Evolutionary conservation across 2,329 filamentous ascomycete genomes (phyloP), one percentile per base, ranked within the genome.

Genomic region (Aspergillus quadricinctus): DNA sequence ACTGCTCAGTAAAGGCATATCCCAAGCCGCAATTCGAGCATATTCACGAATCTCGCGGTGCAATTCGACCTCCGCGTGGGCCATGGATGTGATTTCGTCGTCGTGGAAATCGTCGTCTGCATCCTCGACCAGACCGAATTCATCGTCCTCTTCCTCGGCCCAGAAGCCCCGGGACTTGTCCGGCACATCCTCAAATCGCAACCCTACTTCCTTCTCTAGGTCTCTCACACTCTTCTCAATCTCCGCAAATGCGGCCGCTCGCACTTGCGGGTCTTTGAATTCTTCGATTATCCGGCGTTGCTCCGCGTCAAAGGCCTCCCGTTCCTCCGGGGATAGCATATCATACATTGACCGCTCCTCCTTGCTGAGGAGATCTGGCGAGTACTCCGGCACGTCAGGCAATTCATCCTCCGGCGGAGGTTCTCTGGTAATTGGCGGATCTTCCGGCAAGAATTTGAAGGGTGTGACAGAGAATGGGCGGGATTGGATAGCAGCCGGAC

Each of bases 1-100:
- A 96, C 92, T 89, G 57, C 87, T 85, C 58, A 99, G 80, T 60
- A 96, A 78, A 9, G 94, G 94, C 88, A 99, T 90, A 75, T 99
- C 94, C 92, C 94, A 99, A 25, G 92, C 91, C 49, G 89, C 86
- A 64, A 96, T 80, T 52, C 94, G 84, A 49, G 89, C 87, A 73
- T 96, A 97, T 68, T 96, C 86, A 78, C 94, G 84, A 71, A 93
- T 82, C 75, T 97, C 92, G 61, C 93, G 83, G 67, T 95, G 87
- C 73, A 94, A 83, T 66, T 97, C 90, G 64, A 99, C 78, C 77
- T 97, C 92, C 53, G 82, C 86, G 75, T 99, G 92, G 0, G 86
- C 94, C 72, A 91, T 81, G 52, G 85, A 85, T 57, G 89, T 88
- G 57, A 99, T 89, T 71, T 96, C 92, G 69, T 95, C 89, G 62